Percentiles rank a stretch among this genome's conserved stretches.
phyloP scores from a whole-genome alignment of 345 rosid genomes.

The Camelina hispida region DNA sequence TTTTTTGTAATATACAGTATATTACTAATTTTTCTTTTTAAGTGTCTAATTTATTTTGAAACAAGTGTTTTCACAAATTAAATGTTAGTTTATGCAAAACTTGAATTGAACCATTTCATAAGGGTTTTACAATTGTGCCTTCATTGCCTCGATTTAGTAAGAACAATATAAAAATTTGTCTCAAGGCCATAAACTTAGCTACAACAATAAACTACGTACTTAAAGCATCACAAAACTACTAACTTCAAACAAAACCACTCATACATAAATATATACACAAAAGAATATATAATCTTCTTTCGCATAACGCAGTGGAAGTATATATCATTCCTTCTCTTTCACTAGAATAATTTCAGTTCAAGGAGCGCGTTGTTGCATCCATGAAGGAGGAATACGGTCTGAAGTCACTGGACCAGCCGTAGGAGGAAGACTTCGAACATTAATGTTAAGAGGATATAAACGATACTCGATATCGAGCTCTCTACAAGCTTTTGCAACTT shows the following conservation, averaged over 20 bases:
- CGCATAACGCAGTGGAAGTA: neutral
- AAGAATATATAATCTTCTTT: slow-evolving; percentile 14
- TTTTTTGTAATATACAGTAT: too few species aligned
- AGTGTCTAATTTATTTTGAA: too few species aligned
- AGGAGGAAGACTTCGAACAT: slow-evolving; percentile 59
- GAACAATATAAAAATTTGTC: neutral
- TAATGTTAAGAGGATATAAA: slow-evolving; percentile 64
- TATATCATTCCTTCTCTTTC: neutral
- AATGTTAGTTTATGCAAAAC: too few species aligned
- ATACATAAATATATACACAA: slow-evolving; percentile 12
- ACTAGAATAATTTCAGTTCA: neutral
- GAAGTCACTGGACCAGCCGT: slow-evolving; percentile 39
- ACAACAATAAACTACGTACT: slow-evolving; percentile 11
- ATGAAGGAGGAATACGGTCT: slow-evolving; percentile 50
- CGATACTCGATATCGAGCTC: slow-evolving; percentile 86
- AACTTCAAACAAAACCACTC: slow-evolving; percentile 19
- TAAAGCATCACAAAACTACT: slow-evolving; percentile 5
- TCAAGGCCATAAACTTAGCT: slow-evolving; percentile 10
- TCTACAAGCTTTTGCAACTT: slow-evolving; percentile 66
- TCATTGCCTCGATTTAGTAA: slow-evolving; percentile 8
- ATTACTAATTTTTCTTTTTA: too few species aligned
- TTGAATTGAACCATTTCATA: too few species aligned
- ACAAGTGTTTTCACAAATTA: too few species aligned
- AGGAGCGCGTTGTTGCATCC: slow-evolving; percentile 42
- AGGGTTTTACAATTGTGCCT: neutral